Base-by-base conservation (phyloP, 139 green algal genomes). In the Choricystis sp. region DNA sequence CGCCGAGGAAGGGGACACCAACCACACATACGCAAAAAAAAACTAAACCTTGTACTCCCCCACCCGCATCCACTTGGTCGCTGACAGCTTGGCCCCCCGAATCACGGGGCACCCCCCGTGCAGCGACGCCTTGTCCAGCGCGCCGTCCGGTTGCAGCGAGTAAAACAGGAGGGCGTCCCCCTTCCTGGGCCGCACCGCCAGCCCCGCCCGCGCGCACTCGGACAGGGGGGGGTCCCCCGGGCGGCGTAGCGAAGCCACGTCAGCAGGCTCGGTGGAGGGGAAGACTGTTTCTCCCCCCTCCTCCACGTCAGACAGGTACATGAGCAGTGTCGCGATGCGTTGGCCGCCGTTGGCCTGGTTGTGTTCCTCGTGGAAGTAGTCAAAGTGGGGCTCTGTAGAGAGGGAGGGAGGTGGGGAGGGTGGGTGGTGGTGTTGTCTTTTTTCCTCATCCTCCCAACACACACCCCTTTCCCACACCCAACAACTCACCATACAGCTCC, bases 251-350 rank as follows among this genome's bases (percentile, higher is more conserved):
- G 9, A 52, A 52, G 9, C 9, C 9, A 52, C 9, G 9, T 52
- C 9, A 16, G 40, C 40, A 21, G 9, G 40, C 16, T 16, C 40
- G 40, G 9, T 21, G 9, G 40, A 52, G 9, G 78, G 80, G 56
- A 85, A 82, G 25, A 85, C 70, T 16, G 80, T 86, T 69, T 90
- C 83, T 0, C 86, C 86, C 1, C 85, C 86, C 56, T 93, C 86
- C 69, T 88, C 82, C 23, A 87, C 78, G 40, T 88, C 81, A 24
- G 70, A 71, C 22, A 90, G 68, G 75, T 90, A 91, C 23, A 91
- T 30, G 52, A 94, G 78, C 24, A 89, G 65, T 0, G 86, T 92
- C 19, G 81, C 80, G 19, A 91, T 83, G 62, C 72, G 66, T 59
- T 55, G 2, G 27, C 1, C 29, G 28, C 40, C 40, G 16, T 52